These are phyloP conservation scores for Herpetomonas tarakana DNA, from an alignment of 208 protist genomes.

Conservation along the genomic window DNA sequence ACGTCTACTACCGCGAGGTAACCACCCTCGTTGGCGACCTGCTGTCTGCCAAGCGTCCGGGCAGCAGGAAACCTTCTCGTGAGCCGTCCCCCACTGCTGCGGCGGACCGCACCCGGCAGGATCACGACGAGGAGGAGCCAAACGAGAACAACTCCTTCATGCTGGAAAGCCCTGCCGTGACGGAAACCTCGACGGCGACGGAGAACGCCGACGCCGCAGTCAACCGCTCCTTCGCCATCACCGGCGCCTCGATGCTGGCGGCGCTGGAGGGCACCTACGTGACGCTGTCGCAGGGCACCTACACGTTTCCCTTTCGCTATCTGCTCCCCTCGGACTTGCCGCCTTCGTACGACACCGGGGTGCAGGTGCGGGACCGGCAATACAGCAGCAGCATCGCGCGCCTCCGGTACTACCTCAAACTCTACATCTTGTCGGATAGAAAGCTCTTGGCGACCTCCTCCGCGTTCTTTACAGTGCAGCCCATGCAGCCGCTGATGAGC, in stretches of 20 bases:
- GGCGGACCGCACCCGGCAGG: too few species aligned
- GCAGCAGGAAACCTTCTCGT: background rate
- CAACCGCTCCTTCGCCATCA: conserved; percentile 8
- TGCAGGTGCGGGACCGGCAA: conserved; percentile 16
- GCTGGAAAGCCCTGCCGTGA: background rate
- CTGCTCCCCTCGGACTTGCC: conserved; percentile 17
- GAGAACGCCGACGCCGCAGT: background rate
- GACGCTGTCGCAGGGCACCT: conserved; percentile 13
- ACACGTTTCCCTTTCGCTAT: conserved; percentile 26
- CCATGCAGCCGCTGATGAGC: conserved; percentile 14
- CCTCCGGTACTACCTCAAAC: conserved; percentile 26
- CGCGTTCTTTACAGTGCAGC: conserved; percentile 11
- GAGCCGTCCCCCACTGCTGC: background rate
- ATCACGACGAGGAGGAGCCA: background rate
- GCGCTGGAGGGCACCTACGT: conserved; percentile 15
- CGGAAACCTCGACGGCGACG: too few species aligned
- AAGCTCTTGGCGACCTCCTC: conserved; percentile 7
- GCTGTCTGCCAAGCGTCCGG: conserved; percentile 6
- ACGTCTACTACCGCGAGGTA: conserved; percentile 31
- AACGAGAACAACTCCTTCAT: background rate
- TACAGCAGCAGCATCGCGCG: conserved; percentile 21
- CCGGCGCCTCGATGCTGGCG: conserved; percentile 3
- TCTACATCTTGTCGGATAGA: conserved; percentile 12
- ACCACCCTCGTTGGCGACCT: conserved; percentile 20
- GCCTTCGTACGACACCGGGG: conserved; percentile 20